Evolutionary conservation across 2,329 filamentous ascomycete genomes (phyloP).

Genomic region (Thelonectria blattea): DNA sequence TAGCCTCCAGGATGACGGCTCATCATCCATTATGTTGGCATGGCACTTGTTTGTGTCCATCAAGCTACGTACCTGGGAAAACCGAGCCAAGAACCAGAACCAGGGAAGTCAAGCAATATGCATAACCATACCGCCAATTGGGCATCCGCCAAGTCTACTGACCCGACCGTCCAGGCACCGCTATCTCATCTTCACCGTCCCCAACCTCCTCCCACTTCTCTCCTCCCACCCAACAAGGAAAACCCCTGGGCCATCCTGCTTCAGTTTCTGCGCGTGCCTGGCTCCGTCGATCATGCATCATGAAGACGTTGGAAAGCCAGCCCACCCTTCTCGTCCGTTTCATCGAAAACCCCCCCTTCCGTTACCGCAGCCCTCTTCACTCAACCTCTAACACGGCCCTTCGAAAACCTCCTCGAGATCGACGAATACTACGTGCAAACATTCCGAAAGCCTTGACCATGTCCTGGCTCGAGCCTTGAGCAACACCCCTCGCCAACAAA

Average conservation of each 20-base stretch:
- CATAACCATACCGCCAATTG: neutral
- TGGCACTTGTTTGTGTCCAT: too few relatives aligned
- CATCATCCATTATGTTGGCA: neutral
- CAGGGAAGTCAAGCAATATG: too few relatives aligned
- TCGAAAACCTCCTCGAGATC: neutral
- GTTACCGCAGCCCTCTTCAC: neutral
- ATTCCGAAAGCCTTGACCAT: constrained; percentile 30
- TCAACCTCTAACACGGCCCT: neutral
- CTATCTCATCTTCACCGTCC: neutral
- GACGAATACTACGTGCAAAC: constrained; percentile 3
- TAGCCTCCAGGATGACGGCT: neutral
- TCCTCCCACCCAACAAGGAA: constrained; percentile 1
- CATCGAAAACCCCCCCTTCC: neutral
- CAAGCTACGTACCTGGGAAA: too few relatives aligned
- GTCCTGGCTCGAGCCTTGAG: constrained; percentile 22
- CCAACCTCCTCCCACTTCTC: neutral
- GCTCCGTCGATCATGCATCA: constrained; percentile 17
- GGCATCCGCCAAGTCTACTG: neutral
- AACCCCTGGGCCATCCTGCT: constrained; percentile 9
- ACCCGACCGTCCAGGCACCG: too few relatives aligned
- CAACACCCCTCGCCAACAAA: neutral
- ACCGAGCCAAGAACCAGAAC: too few relatives aligned
- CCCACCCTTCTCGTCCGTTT: constrained; percentile 10
- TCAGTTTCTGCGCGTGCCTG: constrained; percentile 19
- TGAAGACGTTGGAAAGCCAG: constrained; percentile 2